A percentile compares a stretch with the other conserved stretches of the same genome.
Evolutionary conservation across 2,329 filamentous ascomycete genomes (phyloP).

Genomic region (Chaetomiaceae sp.): DNA sequence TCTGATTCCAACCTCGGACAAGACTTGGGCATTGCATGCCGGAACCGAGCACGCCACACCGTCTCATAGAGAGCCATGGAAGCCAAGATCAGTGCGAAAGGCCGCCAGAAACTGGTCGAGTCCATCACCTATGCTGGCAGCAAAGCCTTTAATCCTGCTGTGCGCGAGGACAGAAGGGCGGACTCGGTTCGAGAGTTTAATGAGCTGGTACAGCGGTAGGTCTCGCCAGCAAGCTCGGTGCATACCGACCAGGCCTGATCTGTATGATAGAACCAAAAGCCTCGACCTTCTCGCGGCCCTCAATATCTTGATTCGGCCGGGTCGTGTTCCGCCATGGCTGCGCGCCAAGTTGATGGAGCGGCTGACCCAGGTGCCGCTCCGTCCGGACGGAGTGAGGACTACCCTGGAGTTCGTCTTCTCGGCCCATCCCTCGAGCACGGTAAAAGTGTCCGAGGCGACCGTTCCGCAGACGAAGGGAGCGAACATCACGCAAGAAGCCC

Average conservation of each 20-base stretch:
- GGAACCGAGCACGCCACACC: too few species aligned
- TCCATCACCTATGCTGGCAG: slow-evolving; percentile 37
- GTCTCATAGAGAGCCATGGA: slow-evolving; percentile 12
- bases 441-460: slow-evolving; percentile 35
- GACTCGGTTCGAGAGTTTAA: slow-evolving; percentile 38
- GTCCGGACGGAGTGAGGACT: slow-evolving; percentile 57
- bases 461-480: slow-evolving; percentile 51
- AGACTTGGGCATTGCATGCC: too few species aligned
- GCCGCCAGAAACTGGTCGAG: slow-evolving; percentile 29
- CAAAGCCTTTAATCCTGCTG: slow-evolving; percentile 44
- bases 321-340: slow-evolving; percentile 54
- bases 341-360: slow-evolving; percentile 48
- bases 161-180: slow-evolving; percentile 26
- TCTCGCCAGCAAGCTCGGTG: slow-evolving; percentile 4
- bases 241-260: slow-evolving; percentile 25
- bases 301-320: slow-evolving; percentile 58
- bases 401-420: slow-evolving; percentile 67
- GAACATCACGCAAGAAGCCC: slow-evolving; percentile 61
- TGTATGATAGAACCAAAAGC: slow-evolving; percentile 39
- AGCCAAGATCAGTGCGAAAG: slow-evolving; percentile 14
- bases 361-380: slow-evolving; percentile 55
- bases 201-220: slow-evolving; percentile 45
- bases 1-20: too few species aligned
- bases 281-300: slow-evolving; percentile 51
- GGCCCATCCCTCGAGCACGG: slow-evolving; percentile 52